Conservation (phyloP, 345 rosid genomes). For the Rhizophora mangle region DNA sequence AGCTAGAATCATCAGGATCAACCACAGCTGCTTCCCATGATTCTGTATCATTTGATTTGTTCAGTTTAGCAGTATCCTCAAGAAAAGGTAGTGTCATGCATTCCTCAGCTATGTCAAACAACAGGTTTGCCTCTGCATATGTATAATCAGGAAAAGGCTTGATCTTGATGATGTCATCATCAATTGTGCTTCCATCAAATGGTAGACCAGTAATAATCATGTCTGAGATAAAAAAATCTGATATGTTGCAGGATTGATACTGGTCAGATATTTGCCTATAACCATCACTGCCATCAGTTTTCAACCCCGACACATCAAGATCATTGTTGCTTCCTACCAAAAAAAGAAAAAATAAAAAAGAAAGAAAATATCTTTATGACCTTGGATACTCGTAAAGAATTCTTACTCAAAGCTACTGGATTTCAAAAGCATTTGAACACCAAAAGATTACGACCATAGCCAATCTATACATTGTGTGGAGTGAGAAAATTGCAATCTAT, state of each 20-base stretch:
- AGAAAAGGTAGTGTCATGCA: slow-evolving; percentile 76
- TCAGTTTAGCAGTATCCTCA: slow-evolving; percentile 55
- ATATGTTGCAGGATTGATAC: slow-evolving; percentile 51
- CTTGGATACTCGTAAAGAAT: neutral
- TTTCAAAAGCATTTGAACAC: neutral
- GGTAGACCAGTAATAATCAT: slow-evolving; percentile 57
- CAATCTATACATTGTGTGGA: neutral
- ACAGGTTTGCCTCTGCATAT: slow-evolving; percentile 52
- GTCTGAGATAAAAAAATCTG: slow-evolving; percentile 62
- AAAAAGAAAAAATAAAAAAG: neutral
- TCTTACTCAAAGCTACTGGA: neutral
- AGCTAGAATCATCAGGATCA: slow-evolving; percentile 44
- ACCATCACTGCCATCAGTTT: slow-evolving; percentile 36
- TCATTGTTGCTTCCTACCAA: slow-evolving; percentile 31
- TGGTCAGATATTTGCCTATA: slow-evolving; percentile 32
- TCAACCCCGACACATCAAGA: slow-evolving; percentile 29
- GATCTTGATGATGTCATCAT: slow-evolving; percentile 27
- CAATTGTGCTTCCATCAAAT: slow-evolving; percentile 41
- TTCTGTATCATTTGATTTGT: slow-evolving; percentile 39
- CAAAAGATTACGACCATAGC: neutral
- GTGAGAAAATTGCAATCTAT: neutral
- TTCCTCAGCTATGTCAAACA: slow-evolving; percentile 61
- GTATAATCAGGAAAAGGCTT: slow-evolving; percentile 53
- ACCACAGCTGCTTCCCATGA: slow-evolving; percentile 42
- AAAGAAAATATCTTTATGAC: neutral